Evolutionary conservation across 345 rosid species (phyloP).

Genomic region (Stellera chamaejasme): DNA sequence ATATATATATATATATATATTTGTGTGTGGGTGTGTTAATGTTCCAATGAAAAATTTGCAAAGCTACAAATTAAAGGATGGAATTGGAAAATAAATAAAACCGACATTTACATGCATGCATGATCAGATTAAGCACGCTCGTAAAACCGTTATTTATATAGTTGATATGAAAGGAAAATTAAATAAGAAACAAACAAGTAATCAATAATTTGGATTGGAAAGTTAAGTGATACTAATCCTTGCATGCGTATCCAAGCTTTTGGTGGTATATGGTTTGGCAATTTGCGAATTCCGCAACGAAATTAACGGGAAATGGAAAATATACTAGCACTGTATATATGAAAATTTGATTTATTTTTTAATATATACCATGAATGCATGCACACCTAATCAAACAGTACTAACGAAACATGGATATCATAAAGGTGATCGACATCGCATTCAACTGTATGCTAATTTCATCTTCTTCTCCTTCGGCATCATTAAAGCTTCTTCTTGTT

Average conservation of each 20-base stretch:
- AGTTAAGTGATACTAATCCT: neutral
- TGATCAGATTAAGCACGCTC: too few relatives aligned
- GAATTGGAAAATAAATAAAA: too few relatives aligned
- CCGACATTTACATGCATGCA: too few relatives aligned
- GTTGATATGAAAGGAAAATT: too few relatives aligned
- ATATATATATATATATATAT: too few relatives aligned
- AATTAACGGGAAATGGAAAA: neutral
- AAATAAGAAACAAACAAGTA: too few relatives aligned
- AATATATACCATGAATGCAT: too few relatives aligned
- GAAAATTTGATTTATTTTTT: neutral
- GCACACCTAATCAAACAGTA: neutral
- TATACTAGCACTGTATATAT: neutral
- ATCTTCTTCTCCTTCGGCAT: neutral
- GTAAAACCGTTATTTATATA: too few relatives aligned
- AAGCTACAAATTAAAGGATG: too few relatives aligned
- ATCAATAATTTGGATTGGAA: constrained; percentile 1
- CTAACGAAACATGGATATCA: neutral
- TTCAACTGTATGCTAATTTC: neutral
- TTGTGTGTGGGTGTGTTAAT: too few relatives aligned
- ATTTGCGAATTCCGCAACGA: neutral
- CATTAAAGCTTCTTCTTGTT: too few relatives aligned
- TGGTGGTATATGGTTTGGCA: constrained; percentile 6
- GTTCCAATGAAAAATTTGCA: too few relatives aligned
- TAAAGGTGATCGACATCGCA: neutral
- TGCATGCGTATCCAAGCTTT: neutral